Percentiles rank a stretch among this genome's conserved stretches.
These are phyloP conservation scores for Lipomyces kockii DNA, from an alignment of 805 yeast genomes.

Conservation along the genomic window DNA sequence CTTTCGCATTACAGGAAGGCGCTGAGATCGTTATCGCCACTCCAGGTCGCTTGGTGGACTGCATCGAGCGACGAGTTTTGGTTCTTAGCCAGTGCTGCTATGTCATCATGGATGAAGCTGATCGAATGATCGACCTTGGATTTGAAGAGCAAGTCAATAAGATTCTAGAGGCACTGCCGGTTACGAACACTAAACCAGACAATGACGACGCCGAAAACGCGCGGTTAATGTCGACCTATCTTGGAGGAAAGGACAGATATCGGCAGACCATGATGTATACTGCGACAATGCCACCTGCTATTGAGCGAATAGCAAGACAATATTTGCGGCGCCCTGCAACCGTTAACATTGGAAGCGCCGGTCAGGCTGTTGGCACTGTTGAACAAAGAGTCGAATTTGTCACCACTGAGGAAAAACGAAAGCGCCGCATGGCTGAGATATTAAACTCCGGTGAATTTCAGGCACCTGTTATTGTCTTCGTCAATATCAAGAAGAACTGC, in stretches of 20 bases:
- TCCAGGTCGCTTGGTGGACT: slow-evolving; percentile 88
- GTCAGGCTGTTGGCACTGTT: slow-evolving; percentile 69
- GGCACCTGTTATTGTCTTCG: slow-evolving; percentile 79
- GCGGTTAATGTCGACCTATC: slow-evolving; percentile 33
- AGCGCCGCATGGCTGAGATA: slow-evolving; percentile 51
- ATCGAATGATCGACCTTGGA: slow-evolving; percentile 93
- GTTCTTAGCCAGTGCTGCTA: slow-evolving; percentile 65
- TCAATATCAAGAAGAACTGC: slow-evolving; percentile 74
- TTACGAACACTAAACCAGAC: slow-evolving; percentile 50
- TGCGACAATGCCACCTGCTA: slow-evolving; percentile 83
- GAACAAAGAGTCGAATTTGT: slow-evolving; percentile 68
- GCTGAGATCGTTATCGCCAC: slow-evolving; percentile 88
- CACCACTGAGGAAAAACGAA: slow-evolving; percentile 53
- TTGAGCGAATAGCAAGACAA: slow-evolving; percentile 66
- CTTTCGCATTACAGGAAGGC: slow-evolving; percentile 60
- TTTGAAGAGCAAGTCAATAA: slow-evolving; percentile 78
- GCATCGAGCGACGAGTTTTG: slow-evolving; percentile 69
- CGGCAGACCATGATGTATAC: slow-evolving; percentile 88
- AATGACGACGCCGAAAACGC: slow-evolving; percentile 37
- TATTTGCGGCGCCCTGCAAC: slow-evolving; percentile 67
- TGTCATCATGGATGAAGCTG: slow-evolving; percentile 90
- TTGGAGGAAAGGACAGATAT: slow-evolving; percentile 37
- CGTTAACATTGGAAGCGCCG: slow-evolving; percentile 69
- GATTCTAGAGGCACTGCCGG: slow-evolving; percentile 62
- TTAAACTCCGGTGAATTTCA: slow-evolving; percentile 45